Evolutionary conservation across 257 asterid species (phyloP), one percentile per base, ranked within the genome.

Genomic region (Leptodermis oblonga): DNA sequence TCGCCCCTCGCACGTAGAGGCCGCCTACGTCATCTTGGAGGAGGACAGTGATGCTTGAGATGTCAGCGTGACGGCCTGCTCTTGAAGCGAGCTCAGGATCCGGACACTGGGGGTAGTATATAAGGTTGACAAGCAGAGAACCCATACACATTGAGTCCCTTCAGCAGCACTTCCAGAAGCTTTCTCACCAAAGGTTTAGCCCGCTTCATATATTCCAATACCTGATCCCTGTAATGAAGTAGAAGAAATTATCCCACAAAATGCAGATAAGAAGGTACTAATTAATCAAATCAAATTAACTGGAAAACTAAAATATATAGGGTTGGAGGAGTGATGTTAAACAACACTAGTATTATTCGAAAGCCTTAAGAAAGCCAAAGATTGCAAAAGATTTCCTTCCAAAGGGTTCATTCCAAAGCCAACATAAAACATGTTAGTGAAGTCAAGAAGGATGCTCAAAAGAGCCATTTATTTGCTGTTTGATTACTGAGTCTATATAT

Each of bases 21-120:
- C 91, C 88, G 3, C 88, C 86, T 4, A 80, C 83, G 14, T 86
- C 83, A 1, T 83, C 91, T 70, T 86, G 91, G 48, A 86, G 83
- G 45, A 86, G 85, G 71, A 83, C 12, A 0, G 85, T 86, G 22
- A 86, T 77, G 0, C 83, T 79, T 0, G 88, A 86, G 36, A 81
- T 20, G 36, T 86, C 88, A 18, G 91, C 75, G 62, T 86, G 91
- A 7, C 71, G 78, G 28, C 83, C 82, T 1, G 77, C 81, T 66
- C 91, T 88, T 5, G 82, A 69, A 22, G 78, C 81, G 20, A 83
- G 81, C 48, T 83, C 77, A 0, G 88, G 87, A 46, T 33, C 72
- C 0, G 87, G 88, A 66, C 86, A 83, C n/a, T 13, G 11, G 9
- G 91, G 86, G 62, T 86, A 86, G 59, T 76, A 59, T 73, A 80